Conservation (phyloP, 1,139 yeast species). For the Debaryomyces fabryi region DNA sequence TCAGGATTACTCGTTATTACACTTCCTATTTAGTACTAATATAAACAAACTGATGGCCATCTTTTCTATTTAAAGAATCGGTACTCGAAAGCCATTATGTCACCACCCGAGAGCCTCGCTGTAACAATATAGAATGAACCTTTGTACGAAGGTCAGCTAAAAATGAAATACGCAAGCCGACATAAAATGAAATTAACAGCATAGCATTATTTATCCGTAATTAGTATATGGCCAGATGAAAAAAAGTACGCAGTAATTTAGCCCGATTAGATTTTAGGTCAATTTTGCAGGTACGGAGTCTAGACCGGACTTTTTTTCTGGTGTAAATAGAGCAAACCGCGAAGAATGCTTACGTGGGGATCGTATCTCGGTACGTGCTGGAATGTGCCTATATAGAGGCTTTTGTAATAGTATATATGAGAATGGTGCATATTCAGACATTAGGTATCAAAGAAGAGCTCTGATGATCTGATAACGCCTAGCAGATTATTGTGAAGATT, state of each 20-base stretch:
- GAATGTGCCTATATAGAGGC: background rate
- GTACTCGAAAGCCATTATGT: background rate
- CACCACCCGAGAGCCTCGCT: background rate
- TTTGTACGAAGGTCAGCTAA: background rate
- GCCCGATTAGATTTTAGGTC: background rate
- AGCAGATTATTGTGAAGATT: background rate
- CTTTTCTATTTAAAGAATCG: slow-evolving; percentile 3
- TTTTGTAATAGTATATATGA: background rate
- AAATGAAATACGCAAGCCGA: background rate
- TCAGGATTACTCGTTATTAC: slow-evolving; percentile 10
- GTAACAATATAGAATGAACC: background rate
- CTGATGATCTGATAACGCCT: background rate
- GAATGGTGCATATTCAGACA: background rate
- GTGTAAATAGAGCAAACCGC: background rate
- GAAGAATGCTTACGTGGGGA: background rate
- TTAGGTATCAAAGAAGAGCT: background rate
- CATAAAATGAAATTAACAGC: background rate
- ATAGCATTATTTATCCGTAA: background rate
- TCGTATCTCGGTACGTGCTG: background rate
- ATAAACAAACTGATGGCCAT: slow-evolving; percentile 8
- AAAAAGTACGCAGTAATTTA: background rate
- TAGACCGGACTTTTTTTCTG: background rate
- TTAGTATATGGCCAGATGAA: background rate
- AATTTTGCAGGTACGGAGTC: background rate
- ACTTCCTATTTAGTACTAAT: slow-evolving; percentile 6